Conservation (phyloP, 2,329 filamentous ascomycete genomes). For the Stemphylium vesicarium region DNA sequence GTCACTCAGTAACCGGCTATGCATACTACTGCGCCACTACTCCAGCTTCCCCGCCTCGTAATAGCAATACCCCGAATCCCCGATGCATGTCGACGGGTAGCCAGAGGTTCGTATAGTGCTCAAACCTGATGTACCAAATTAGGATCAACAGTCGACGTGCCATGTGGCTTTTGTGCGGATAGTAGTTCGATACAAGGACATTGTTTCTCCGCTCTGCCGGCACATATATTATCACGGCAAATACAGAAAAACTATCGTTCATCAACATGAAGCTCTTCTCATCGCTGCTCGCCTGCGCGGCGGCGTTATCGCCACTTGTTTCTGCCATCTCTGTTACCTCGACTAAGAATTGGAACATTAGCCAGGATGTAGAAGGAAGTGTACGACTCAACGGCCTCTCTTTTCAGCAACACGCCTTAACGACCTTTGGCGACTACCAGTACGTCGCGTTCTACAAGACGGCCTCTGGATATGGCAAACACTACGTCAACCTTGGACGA, state of each 20-base stretch:
- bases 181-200: not conserved
- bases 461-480: slow-evolving; percentile 40
- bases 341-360: slow-evolving; percentile 38
- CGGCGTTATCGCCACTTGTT: slow-evolving; percentile 19
- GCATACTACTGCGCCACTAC: not conserved
- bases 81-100: slow-evolving; percentile 15
- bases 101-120: not conserved
- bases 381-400: slow-evolving; percentile 56
- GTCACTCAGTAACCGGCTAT: not conserved
- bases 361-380: slow-evolving; percentile 43
- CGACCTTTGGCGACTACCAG: slow-evolving; percentile 58
- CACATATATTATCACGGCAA: not conserved
- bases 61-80: slow-evolving; percentile 21
- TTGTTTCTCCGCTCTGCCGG: not conserved
- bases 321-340: slow-evolving; percentile 35
- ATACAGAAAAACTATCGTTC: not conserved
- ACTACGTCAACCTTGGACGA: slow-evolving; percentile 55
- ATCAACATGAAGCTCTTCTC: slow-evolving; percentile 25
- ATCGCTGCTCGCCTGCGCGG: slow-evolving; percentile 10
- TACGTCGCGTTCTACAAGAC: slow-evolving; percentile 57
- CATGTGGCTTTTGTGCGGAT: not conserved
- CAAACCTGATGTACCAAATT: not conserved
- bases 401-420: slow-evolving; percentile 58
- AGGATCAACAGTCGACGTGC: not conserved
- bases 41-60: slow-evolving; percentile 22